A percentile compares a stretch with the other conserved stretches of the same genome.
These are phyloP conservation scores for Polytrichum commune DNA, from an alignment of 225 moss, liverwort and hornwort genomes.

Conservation along the genomic window DNA sequence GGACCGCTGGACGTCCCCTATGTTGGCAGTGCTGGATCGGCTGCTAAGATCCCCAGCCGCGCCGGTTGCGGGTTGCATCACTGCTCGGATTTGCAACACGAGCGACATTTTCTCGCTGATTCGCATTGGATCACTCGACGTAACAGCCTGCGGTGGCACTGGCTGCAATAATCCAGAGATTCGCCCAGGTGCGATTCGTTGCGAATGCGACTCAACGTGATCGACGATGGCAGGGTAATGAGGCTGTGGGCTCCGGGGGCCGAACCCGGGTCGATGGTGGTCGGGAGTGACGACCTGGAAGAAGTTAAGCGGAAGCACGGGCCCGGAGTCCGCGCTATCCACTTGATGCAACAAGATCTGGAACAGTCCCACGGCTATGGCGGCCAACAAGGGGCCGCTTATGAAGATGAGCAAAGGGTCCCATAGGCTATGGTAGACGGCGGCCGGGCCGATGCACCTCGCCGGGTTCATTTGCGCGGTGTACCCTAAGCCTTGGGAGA, in stretches of 20 bases:
- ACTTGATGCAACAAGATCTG: conserved; percentile 30
- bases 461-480: conserved; percentile 53
- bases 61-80: conserved; percentile 29
- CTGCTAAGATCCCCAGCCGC: conserved; percentile 4
- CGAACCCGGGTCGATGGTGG: conserved; percentile 50
- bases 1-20: conserved; percentile 10
- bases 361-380: conserved; percentile 32
- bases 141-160: not conserved
- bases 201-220: not conserved
- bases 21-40: conserved; percentile 7
- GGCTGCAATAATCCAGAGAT: conserved; percentile 2
- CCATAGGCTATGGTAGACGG: conserved; percentile 18
- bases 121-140: not conserved
- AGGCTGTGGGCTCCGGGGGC: conserved; percentile 24
- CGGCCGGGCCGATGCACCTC: conserved; percentile 47
- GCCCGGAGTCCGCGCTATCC: conserved; percentile 21
- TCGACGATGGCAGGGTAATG: not conserved
- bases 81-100: conserved; percentile 51
- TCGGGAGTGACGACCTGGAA: conserved; percentile 33
- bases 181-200: conserved; percentile 1
- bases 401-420: conserved; percentile 19
- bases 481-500: conserved; percentile 38
- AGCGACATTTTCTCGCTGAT: conserved; percentile 21
- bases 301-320: conserved; percentile 41
- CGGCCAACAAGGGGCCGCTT: conserved; percentile 28